Base-by-base conservation (phyloP, 1,284 basidiomycete species). In the Microbotryum lychnidis-dioicae region DNA sequence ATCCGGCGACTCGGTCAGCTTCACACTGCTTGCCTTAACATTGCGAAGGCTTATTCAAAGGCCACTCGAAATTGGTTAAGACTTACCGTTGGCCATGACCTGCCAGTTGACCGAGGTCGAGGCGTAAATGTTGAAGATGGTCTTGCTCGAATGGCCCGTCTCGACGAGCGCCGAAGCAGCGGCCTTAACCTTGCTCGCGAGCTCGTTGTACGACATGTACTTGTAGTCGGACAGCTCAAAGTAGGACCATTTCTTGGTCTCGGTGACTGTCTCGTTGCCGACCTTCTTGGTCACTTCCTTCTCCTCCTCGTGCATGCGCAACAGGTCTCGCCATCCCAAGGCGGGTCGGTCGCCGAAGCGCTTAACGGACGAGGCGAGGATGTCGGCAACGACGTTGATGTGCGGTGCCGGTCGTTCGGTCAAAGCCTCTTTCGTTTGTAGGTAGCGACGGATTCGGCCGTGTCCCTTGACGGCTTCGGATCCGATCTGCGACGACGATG, bases 211-310 rank as follows among this genome's bases (percentile, higher is more conserved):
- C 58, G 76, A 82, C 71, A 87, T 76, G 76, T 86, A 94, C 76
- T 87, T 83, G 80, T 87, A 94, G 68, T 87, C 86, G 75, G 85
- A 87, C 64, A 98, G 82, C 78, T 97, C 84, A 76, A 89, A 97
- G 78, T 88, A 97, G 75, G 87, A 89, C 94, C 94, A 98, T 63
- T 81, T 89, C 83, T 97, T 97, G 75, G 78, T 87, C 80, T 93
- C 87, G 46, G 78, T 85, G 54, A 86, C 80, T 75, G 92, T 84
- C 75, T 93, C 85, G 47, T 92, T 94, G 20, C 73, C 76, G 53
- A 77, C 72, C 29, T 47, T 52, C 80, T 91, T 93, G 72, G 80
- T 87, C 49, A 98, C 82, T 71, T 91, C 85, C 79, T 97, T 97
- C 75, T 87, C 84, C 77, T 97, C 94, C 67, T 88, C 84, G 75